These are phyloP conservation scores for Sporothrix brasiliensis DNA, from an alignment of 2,329 filamentous ascomycete species.

Conservation along the genomic window DNA sequence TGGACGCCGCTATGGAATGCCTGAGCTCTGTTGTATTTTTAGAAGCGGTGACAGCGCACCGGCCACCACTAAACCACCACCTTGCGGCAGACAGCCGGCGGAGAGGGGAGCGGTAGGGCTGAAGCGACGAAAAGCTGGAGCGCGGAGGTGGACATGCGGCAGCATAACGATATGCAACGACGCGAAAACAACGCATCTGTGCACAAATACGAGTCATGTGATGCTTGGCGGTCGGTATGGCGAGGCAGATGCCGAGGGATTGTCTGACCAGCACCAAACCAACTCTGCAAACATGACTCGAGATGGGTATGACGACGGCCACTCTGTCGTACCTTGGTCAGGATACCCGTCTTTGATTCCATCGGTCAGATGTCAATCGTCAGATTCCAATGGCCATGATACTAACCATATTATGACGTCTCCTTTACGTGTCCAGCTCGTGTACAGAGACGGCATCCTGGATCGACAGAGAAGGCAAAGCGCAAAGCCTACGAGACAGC, in stretches of 20 bases:
- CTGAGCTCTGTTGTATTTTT: conserved; percentile 13
- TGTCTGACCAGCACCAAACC: neutral
- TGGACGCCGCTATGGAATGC: no score
- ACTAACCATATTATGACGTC: no score
- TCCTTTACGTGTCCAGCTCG: neutral
- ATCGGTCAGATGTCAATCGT: no score
- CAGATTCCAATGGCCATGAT: no score
- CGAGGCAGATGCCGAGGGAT: neutral
- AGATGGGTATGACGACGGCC: neutral
- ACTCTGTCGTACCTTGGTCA: no score
- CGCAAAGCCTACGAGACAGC: neutral
- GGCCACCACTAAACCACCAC: neutral
- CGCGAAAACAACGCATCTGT: neutral
- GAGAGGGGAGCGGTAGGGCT: conserved; percentile 18
- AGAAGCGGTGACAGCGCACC: neutral
- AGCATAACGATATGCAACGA: neutral
- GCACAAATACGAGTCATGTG: conserved; percentile 13
- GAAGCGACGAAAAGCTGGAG: neutral
- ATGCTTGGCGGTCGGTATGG: neutral
- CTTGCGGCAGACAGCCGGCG: neutral
- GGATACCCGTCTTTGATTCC: no score
- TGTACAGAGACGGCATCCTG: conserved; percentile 1
- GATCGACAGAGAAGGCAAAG: neutral
- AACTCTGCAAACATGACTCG: neutral
- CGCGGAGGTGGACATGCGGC: neutral